phyloP scores from a whole-genome alignment of 2,329 filamentous ascomycete species.

The Cephalotrichum gorgonifer region DNA sequence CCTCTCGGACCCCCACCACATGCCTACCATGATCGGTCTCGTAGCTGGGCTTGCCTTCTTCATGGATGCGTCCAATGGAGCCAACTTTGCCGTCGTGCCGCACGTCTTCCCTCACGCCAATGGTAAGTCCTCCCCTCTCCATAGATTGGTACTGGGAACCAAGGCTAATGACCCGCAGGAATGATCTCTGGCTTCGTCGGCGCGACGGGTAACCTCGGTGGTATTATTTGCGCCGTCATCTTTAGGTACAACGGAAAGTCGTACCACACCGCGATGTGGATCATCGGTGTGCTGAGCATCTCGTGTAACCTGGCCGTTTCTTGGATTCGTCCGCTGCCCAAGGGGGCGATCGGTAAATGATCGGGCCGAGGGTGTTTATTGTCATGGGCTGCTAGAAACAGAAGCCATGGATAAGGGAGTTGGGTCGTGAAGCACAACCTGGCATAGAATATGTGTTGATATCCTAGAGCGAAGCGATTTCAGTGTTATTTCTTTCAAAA shows the following conservation, averaged over 20 bases:
- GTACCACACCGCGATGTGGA: slow-evolving; percentile 67
- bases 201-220: slow-evolving; percentile 73
- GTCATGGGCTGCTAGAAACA: too few relatives aligned
- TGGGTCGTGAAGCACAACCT: too few relatives aligned
- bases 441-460: too few relatives aligned
- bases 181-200: slow-evolving; percentile 68
- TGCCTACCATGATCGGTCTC: slow-evolving; percentile 64
- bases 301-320: slow-evolving; percentile 54
- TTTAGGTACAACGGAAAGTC: slow-evolving; percentile 64
- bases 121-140: slow-evolving; percentile 46
- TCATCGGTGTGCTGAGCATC: slow-evolving; percentile 69
- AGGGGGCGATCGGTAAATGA: slow-evolving; percentile 16
- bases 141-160: slow-evolving; percentile 44
- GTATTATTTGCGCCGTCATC: slow-evolving; percentile 71
- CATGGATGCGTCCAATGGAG: slow-evolving; percentile 74
- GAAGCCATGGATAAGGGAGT: too few relatives aligned
- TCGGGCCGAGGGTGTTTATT: too few relatives aligned
- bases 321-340: slow-evolving; percentile 45
- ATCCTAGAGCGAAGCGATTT: too few relatives aligned
- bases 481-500: too few relatives aligned
- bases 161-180: neutral
- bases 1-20: slow-evolving; percentile 47
- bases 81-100: slow-evolving; percentile 77
- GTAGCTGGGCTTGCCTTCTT: slow-evolving; percentile 72
- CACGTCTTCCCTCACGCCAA: slow-evolving; percentile 80